Evolutionary conservation across 2,329 filamentous ascomycete genomes (phyloP), one percentile per base, ranked within the genome.

Genomic region (Aspergillus brunneoviolaceus): DNA sequence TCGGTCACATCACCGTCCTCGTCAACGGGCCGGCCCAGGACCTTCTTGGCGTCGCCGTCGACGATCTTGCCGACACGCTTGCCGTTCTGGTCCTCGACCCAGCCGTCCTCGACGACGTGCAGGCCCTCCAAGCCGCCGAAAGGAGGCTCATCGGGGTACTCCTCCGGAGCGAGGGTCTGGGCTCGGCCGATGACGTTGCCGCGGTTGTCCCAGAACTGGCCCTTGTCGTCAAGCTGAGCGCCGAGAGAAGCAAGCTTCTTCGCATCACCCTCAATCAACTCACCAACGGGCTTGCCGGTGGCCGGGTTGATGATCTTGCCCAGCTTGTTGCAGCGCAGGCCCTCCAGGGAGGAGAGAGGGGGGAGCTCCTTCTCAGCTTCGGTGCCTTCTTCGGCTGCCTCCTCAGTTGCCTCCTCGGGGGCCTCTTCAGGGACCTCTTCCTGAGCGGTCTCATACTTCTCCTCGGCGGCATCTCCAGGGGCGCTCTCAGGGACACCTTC

Each of bases 151-250:
- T 73, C 68, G 14, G 75, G 74, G 14, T 70, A 65, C 0, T 79
- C 77, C 58, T 77, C 73, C 16, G 74, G 57, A 4, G 76, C 73
- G 3, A 78, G 66, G 0, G 76, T 73, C 62, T 84, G 79, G 63
- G 87, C 84, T 63, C 83, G 83, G 47, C 86, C 87, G 62, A 89
- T 81, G 63, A 89, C 80, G 49, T 87, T 86, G 49, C 86, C 86
- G 50, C 85, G 82, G 71, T 82, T 85, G 70, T 87, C 86, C 69
- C 87, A 80, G 58, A 89, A 84, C 67, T 88, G 86, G 21, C 86
- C 86, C 73, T 87, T 80, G 60, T 81, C 82, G 64, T 89, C 87
- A 25, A 76, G 72, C 16, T 68, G 65, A 21, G 65, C 69, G 10
- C 77, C 77, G 21, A 74, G 63, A 51, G 74, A 75, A 51, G 75